Base-by-base conservation (phyloP, 306 rosid species). In the Vicia villosa region DNA sequence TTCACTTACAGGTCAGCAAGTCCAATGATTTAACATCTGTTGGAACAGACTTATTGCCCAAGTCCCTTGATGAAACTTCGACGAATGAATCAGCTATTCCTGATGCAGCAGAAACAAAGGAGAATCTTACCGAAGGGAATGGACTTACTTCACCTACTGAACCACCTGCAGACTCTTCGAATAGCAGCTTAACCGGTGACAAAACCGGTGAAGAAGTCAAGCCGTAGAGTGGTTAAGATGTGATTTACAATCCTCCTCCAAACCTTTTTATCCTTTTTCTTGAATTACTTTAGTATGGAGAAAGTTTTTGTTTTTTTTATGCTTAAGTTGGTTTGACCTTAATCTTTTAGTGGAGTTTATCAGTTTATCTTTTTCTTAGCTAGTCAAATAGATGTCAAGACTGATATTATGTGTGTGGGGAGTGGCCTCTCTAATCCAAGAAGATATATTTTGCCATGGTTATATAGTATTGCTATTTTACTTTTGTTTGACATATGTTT, bases 51-150 rank as follows among this genome's bases (percentile, higher is more conserved):
- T 0, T 10, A 22, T 55, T 66, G 21, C 72, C 78, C 11, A 45
- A 72, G 63, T 38, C 81, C 67, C 49, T 38, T 24, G 84, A 63
- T 17, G 73, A 55, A 28, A 46, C 76, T 26, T 36, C 12, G 64
- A 17, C 55, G 57, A 62, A 67, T 38, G 73, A 14, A 67, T 10
- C 69, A 17, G 76, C 17, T 66, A 11, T 45, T 41, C 17, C 51
- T 5, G 74, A 75, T 41, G 66, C 66, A 32, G 55, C 71, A 4
- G 65, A 32, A 19, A 37, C 9, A 36, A 49, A 21, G 11, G 73
- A 60, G 77, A 52, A 75, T 16, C 47, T 50, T 10, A 55, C 41
- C 20, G 80, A 60, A 66, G 72, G 41, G 49, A 51, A 49, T n/a
- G 81, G 66, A 75, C 61, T 28, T 10, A 52, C 54, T 19, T 8